Percentiles rank a stretch among this genome's conserved stretches.
These are phyloP conservation scores for Diaporthe sp. DNA, from an alignment of 2,329 filamentous ascomycete genomes.

Conservation along the genomic window DNA sequence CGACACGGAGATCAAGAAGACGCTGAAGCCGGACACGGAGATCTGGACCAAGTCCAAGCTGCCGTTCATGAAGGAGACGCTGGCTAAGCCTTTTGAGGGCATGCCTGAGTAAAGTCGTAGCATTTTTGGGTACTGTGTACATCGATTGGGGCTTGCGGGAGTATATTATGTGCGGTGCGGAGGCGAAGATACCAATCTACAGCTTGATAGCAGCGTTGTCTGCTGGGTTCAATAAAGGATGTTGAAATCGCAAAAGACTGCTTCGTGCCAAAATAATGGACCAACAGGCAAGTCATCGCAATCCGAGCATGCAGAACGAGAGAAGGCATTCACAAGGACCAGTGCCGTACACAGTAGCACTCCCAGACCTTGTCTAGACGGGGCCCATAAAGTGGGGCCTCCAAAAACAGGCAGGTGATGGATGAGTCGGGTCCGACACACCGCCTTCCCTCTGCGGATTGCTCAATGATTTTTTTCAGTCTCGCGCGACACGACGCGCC, in stretches of 20 bases:
- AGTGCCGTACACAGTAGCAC: background rate
- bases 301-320: background rate
- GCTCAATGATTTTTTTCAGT: background rate
- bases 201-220: background rate
- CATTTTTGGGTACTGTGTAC: background rate
- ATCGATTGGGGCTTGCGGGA: background rate
- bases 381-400: background rate
- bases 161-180: background rate
- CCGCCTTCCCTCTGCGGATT: conserved; percentile 11
- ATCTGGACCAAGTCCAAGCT: conserved; percentile 78
- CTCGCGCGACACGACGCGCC: background rate
- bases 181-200: conserved; percentile 19
- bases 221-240: background rate
- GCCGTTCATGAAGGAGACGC: conserved; percentile 74
- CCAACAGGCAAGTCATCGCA: background rate
- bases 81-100: conserved; percentile 70
- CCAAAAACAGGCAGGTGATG: background rate
- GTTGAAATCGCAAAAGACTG: background rate
- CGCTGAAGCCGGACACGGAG: conserved; percentile 74
- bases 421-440: background rate
- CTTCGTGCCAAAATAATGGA: background rate
- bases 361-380: background rate
- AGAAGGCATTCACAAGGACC: too few relatives aligned
- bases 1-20: conserved; percentile 73
- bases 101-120: conserved; percentile 65